A percentile compares a stretch with the other conserved stretches of the same genome.
These are phyloP conservation scores for Mycocentrospora acerina DNA, from an alignment of 2,329 filamentous ascomycete species.

Conservation along the genomic window DNA sequence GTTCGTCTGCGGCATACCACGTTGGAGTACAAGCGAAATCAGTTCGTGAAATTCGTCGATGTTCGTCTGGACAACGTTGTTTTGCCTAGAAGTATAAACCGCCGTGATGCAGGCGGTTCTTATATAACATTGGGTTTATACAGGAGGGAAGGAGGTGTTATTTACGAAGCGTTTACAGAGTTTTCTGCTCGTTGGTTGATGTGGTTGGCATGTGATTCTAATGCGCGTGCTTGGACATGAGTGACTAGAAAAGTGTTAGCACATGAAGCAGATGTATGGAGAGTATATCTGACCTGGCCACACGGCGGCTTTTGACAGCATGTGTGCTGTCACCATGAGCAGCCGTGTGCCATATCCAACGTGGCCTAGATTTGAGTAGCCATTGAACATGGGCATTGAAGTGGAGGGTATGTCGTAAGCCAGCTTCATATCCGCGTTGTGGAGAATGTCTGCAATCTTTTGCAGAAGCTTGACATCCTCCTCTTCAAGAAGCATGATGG, in stretches of 20 bases:
- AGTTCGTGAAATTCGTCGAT: too few relatives aligned
- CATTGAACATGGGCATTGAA: slow-evolving; percentile 52
- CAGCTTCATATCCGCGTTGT: slow-evolving; percentile 78
- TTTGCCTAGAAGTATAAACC: neutral
- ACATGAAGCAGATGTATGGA: slow-evolving; percentile 1
- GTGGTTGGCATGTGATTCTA: slow-evolving; percentile 64
- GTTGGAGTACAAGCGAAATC: too few relatives aligned
- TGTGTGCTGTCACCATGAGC: slow-evolving; percentile 78
- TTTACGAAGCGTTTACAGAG: slow-evolving; percentile 41
- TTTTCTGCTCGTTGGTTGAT: slow-evolving; percentile 62
- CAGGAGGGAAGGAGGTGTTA: slow-evolving; percentile 11
- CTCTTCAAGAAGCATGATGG: slow-evolving; percentile 86
- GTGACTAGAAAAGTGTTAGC: slow-evolving; percentile 54
- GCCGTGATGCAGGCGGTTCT: neutral
- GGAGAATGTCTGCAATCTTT: slow-evolving; percentile 79
- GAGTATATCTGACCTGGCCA: slow-evolving; percentile 75
- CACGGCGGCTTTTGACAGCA: slow-evolving; percentile 84
- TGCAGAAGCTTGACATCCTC: slow-evolving; percentile 84
- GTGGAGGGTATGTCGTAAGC: slow-evolving; percentile 55
- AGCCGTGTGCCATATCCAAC: slow-evolving; percentile 84
- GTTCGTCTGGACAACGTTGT: neutral
- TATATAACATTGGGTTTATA: slow-evolving; percentile 17
- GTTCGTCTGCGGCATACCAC: too few relatives aligned
- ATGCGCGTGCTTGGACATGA: slow-evolving; percentile 67
- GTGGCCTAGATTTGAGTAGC: slow-evolving; percentile 57